Conservation (phyloP, 2,329 filamentous ascomycete genomes). For the Trichothecium sympodiale region DNA sequence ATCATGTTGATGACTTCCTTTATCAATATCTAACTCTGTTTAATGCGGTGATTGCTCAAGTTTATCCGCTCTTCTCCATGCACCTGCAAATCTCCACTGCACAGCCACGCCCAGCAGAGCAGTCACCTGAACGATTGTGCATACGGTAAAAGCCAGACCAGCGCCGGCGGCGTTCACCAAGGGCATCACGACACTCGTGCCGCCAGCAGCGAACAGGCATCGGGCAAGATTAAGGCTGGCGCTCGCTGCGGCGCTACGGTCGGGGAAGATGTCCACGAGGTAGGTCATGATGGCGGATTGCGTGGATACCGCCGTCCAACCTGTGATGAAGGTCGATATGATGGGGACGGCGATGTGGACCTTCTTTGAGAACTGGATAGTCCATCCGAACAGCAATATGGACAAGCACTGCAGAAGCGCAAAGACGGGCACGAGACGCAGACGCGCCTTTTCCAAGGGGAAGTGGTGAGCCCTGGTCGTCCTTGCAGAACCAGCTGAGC, state of each 20-base stretch:
- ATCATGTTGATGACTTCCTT: too few relatives aligned
- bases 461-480: too few relatives aligned
- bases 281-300: slow-evolving; percentile 39
- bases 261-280: slow-evolving; percentile 40
- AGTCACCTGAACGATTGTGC: slow-evolving; percentile 28
- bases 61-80: slow-evolving; percentile 20
- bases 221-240: slow-evolving; percentile 41
- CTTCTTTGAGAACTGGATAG: slow-evolving; percentile 26
- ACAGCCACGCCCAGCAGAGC: slow-evolving; percentile 31
- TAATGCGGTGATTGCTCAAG: too few relatives aligned
- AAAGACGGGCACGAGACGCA: slow-evolving; percentile 35
- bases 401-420: slow-evolving; percentile 31
- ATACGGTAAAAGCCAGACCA: slow-evolving; percentile 35
- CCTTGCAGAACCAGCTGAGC: too few relatives aligned
- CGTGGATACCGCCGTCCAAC: slow-evolving; percentile 38
- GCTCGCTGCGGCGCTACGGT: slow-evolving; percentile 36
- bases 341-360: slow-evolving; percentile 39
- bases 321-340: slow-evolving; percentile 36
- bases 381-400: slow-evolving; percentile 41
- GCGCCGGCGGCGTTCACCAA: slow-evolving; percentile 34
- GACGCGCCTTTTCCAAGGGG: slow-evolving; percentile 38
- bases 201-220: slow-evolving; percentile 39
- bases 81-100: slow-evolving; percentile 28
- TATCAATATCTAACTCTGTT: too few relatives aligned
- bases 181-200: slow-evolving; percentile 37